These are phyloP conservation scores for Platanthera zijinensis DNA, from an alignment of 106 monocot genomes.

Conservation along the genomic window DNA sequence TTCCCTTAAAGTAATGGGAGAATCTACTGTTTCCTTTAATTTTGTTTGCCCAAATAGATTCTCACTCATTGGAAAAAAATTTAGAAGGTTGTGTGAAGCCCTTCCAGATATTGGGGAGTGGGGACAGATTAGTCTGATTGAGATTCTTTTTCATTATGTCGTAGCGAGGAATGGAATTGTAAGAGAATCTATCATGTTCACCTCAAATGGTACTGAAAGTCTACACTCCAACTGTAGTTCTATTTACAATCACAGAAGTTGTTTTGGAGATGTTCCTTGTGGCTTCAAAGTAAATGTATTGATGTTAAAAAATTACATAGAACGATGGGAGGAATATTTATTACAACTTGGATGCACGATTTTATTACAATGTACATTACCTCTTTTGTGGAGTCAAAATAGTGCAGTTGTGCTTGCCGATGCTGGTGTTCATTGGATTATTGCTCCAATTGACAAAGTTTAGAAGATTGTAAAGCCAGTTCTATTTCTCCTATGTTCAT, in stretches of 20 bases:
- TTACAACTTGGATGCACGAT: slow-evolving; percentile 10
- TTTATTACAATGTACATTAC: slow-evolving; percentile 73
- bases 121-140: slow-evolving; percentile 85
- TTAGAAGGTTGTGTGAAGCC: slow-evolving; percentile 73
- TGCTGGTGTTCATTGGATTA: slow-evolving; percentile 87
- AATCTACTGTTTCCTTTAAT: slow-evolving; percentile 77
- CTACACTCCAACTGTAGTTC: slow-evolving; percentile 13
- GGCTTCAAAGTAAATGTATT: slow-evolving; percentile 18
- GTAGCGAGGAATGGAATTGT: slow-evolving; percentile 84
- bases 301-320: slow-evolving; percentile 58
- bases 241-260: slow-evolving; percentile 6
- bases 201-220: slow-evolving; percentile 10
- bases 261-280: slow-evolving; percentile 1
- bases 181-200: slow-evolving; percentile 57
- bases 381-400: slow-evolving; percentile 97
- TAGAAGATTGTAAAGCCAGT: slow-evolving; percentile 73
- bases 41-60: slow-evolving; percentile 66
- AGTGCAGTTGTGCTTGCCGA: slow-evolving; percentile 89
- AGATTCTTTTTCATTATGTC: slow-evolving; percentile 74
- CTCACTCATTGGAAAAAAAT: slow-evolving; percentile 50
- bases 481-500: slow-evolving; percentile 75
- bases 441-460: slow-evolving; percentile 53
- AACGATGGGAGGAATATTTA: slow-evolving; percentile 44
- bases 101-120: slow-evolving; percentile 96
- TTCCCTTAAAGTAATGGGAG: slow-evolving; percentile 79